Evolutionary conservation across 495 filamentous ascomycete genomes (phyloP).

Genomic region (Xylaria nigripes): DNA sequence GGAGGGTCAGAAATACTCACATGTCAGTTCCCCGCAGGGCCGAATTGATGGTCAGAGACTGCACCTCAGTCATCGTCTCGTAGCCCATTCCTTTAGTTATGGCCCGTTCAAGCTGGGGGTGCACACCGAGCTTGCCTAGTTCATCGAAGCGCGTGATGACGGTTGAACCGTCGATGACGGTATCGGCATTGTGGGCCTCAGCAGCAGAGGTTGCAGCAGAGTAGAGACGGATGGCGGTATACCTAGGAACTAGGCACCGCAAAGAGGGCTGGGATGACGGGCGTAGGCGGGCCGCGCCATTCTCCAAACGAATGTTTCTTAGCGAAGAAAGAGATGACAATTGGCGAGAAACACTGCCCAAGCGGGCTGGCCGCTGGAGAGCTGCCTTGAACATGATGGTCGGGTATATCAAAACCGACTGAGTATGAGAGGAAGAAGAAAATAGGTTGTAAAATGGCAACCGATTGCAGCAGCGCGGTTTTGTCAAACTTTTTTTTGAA

Average conservation of each 20-base stretch:
- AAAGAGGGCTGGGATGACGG: constrained; percentile 11
- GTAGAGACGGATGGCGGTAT: constrained; percentile 28
- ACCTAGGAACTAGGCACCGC: constrained; percentile 13
- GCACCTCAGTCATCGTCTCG: constrained; percentile 88
- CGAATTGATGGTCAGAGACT: constrained; percentile 69
- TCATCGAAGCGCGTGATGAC: constrained; percentile 62
- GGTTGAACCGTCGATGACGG: constrained; percentile 14
- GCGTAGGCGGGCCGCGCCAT: constrained; percentile 10
- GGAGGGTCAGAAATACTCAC: constrained; percentile 42
- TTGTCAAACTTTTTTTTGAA: not conserved
- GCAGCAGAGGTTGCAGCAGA: constrained; percentile 29
- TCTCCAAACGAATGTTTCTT: constrained; percentile 16
- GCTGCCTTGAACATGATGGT: constrained; percentile 20
- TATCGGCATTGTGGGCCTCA: not conserved
- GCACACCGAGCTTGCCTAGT: constrained; percentile 53
- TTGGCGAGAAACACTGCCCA: constrained; percentile 22
- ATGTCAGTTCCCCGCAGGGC: constrained; percentile 72
- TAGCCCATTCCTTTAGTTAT: constrained; percentile 69
- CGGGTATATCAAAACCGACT: not conserved
- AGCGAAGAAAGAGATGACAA: constrained; percentile 16
- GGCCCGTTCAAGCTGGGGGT: constrained; percentile 54
- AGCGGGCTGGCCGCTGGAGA: constrained; percentile 25
- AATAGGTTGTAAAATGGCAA: not conserved
- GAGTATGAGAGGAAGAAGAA: not conserved
- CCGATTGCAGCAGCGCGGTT: not conserved